Evolutionary conservation across 2,329 filamentous ascomycete genomes (phyloP).

Genomic region (Arthrocladium fulminans): DNA sequence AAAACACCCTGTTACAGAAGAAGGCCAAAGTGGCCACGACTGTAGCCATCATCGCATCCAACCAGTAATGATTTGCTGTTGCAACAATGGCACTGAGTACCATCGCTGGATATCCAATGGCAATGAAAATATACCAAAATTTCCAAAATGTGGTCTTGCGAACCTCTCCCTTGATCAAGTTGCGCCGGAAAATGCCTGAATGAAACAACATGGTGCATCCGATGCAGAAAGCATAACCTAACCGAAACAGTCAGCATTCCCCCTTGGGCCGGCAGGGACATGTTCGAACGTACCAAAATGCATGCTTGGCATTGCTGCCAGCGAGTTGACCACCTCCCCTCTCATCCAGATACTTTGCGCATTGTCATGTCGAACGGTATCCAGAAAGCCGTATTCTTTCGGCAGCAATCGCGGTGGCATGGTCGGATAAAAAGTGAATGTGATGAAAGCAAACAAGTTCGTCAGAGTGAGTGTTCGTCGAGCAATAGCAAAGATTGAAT

Average conservation of each 20-base stretch:
- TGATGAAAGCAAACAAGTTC: conserved; percentile 52
- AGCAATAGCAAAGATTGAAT: conserved; percentile 46
- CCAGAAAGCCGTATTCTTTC: conserved; percentile 52
- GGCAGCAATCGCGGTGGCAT: conserved; percentile 56
- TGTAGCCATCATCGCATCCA: conserved; percentile 45
- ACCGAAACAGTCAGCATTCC: not conserved
- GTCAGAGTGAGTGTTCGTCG: conserved; percentile 54
- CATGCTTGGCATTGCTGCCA: conserved; percentile 51
- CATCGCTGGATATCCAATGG: conserved; percentile 41
- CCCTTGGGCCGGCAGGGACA: not conserved
- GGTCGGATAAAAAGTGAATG: conserved; percentile 56
- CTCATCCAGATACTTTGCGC: conserved; percentile 48
- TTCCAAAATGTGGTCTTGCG: conserved; percentile 28
- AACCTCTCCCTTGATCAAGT: conserved; percentile 24
- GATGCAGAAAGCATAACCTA: conserved; percentile 45
- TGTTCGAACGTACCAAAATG: conserved; percentile 34
- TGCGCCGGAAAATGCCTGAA: conserved; percentile 40
- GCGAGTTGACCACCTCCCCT: conserved; percentile 49
- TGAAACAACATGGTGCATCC: conserved; percentile 47
- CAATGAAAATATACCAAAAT: conserved; percentile 36
- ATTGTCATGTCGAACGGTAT: conserved; percentile 50
- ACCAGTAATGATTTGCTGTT: conserved; percentile 52
- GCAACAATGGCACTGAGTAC: conserved; percentile 47
- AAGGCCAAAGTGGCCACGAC: conserved; percentile 42
- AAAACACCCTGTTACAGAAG: conserved; percentile 42